phyloP scores from a whole-genome alignment of 768 basidiomycete genomes.

The Trametes sanguinea region DNA sequence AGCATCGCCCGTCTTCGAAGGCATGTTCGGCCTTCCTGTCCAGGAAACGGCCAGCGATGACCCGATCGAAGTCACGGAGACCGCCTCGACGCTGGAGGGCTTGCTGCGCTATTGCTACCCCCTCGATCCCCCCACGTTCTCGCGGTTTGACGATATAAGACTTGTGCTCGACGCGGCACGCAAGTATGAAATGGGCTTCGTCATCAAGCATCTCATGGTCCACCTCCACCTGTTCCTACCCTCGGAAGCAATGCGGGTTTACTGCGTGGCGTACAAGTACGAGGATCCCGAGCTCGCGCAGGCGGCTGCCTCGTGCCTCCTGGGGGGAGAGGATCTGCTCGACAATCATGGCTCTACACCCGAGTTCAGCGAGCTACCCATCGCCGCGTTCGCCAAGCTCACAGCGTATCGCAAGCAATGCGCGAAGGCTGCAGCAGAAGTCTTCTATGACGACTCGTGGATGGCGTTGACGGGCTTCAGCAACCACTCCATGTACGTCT shows the following conservation, averaged over 20 bases:
- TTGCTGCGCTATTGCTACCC: too few species aligned
- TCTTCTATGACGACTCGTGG: not conserved
- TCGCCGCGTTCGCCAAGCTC: not conserved
- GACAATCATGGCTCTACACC: not conserved
- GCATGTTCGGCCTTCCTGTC: too few species aligned
- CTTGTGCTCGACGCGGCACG: too few species aligned
- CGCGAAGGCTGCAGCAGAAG: not conserved
- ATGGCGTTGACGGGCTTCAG: not conserved
- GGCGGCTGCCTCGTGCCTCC: constrained; percentile 4
- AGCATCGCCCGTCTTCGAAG: too few species aligned
- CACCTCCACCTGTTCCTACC: not conserved
- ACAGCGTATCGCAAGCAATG: constrained; percentile 1
- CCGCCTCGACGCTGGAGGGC: too few species aligned
- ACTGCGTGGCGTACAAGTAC: constrained; percentile 15
- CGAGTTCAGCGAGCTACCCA: not conserved
- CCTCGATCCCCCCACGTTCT: too few species aligned
- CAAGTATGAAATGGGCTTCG: constrained; percentile 25
- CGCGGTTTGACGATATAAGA: too few species aligned
- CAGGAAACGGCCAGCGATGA: too few species aligned
- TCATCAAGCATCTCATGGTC: not conserved
- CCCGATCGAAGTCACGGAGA: too few species aligned
- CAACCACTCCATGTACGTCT: not conserved
- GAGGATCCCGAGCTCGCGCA: constrained; percentile 1
- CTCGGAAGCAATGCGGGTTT: constrained; percentile 15
- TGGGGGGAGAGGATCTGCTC: not conserved